These are phyloP conservation scores for Blastocystis sp. DNA, from an alignment of 352 stramenopile species.

Conservation along the genomic window DNA sequence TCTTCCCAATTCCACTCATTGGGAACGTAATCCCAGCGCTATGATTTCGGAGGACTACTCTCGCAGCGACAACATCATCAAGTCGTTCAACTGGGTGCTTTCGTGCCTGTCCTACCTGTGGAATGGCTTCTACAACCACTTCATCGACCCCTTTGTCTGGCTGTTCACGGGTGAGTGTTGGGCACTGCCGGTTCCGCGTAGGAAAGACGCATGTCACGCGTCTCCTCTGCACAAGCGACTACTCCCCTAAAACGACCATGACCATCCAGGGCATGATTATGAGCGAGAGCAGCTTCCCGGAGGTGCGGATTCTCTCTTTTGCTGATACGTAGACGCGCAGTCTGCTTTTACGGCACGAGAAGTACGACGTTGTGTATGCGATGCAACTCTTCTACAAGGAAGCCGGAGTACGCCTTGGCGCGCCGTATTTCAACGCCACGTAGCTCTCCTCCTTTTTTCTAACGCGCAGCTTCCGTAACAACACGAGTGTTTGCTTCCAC, in stretches of 20 bases:
- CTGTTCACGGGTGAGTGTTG: not conserved
- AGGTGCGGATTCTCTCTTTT: not conserved
- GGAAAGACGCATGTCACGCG: constrained; percentile 20
- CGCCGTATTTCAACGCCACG: constrained; percentile 38
- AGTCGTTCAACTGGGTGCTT: constrained; percentile 36
- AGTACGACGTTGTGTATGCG: not conserved
- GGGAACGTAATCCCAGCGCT: not conserved
- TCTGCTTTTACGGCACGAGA: not conserved
- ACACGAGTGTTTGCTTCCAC: constrained; percentile 43
- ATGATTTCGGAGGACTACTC: constrained; percentile 63
- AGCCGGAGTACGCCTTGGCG: not conserved
- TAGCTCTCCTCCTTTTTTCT: not conserved
- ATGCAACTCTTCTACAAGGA: constrained; percentile 3
- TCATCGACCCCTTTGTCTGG: constrained; percentile 34
- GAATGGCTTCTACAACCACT: not conserved
- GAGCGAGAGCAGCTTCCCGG: constrained; percentile 4
- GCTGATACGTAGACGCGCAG: not conserved
- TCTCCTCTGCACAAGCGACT: not conserved
- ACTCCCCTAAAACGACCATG: constrained; percentile 50
- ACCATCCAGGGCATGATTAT: constrained; percentile 20
- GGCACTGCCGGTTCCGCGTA: not conserved
- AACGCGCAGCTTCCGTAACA: constrained; percentile 14
- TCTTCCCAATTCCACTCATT: not conserved
- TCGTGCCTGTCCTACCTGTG: constrained; percentile 3
- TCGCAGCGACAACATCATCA: constrained; percentile 63